Evolutionary conservation across 2,329 filamentous ascomycete genomes (phyloP), one percentile per base, ranked within the genome.

Genomic region (Hypoxylon sp.): DNA sequence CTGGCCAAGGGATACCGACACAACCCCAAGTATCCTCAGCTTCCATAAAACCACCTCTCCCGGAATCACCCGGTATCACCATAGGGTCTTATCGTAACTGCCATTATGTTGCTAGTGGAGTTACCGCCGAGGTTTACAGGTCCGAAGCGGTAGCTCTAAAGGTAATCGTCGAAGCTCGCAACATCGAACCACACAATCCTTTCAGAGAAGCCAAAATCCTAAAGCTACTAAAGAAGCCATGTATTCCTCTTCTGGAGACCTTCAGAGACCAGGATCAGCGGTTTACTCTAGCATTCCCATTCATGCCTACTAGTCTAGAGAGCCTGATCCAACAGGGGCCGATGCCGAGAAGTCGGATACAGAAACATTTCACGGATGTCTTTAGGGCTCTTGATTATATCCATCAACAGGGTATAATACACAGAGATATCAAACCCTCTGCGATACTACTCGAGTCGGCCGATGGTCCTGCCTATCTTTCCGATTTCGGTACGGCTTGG

Each of bases 401-500:
- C 1, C 96, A 99, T 76, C 71, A 77, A 6, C 80, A 87, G 22
- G 91, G 88, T 6, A 93, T 99, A 61, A 91, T 99, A 57, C 96
- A 99, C 77, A 89, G 96, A 60, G 96, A 99, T 75, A 82, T 99
- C 75, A 99, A 99, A 75, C 96, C 96, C 0, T 93, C 93, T 0
- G 97, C 97, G 55, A 85, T 99, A 33, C 82, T 97, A 7, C 84
- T 97, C 46, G 81, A 85, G 42, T 87, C 89, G 0, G 80, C 85
- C 0, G 81, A 85, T 4, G 92, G 91, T 0, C 91, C 93, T 3
- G 92, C 92, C 2, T 91, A 89, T 71, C 84, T 99, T 2, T 89
- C 93, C 33, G 96, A 99, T 77, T 98, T 99, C 80, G 95, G 96
- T 52, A 96, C 96, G 38, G 88, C 94, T 7, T 97, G 93, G 93